These are phyloP conservation scores for Fraxinus latifolia DNA, from an alignment of 305 asterid genomes.

Conservation along the genomic window DNA sequence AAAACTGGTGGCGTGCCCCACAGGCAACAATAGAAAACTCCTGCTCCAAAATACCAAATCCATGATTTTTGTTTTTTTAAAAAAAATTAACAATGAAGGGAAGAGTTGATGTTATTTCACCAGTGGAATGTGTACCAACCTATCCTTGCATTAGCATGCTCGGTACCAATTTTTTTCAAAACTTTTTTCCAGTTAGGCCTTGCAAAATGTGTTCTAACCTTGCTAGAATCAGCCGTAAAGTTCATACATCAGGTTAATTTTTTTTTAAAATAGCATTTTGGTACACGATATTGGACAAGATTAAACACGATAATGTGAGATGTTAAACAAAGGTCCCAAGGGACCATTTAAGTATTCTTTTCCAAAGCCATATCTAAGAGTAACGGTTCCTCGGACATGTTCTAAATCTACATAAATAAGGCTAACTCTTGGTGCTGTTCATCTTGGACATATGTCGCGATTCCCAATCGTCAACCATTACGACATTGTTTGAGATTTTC, in stretches of 20 bases:
- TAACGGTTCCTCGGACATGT: too few relatives aligned
- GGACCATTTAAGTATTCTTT: neutral
- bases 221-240: neutral
- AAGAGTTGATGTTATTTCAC: neutral
- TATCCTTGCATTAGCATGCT: conserved; percentile 65
- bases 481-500: too few relatives aligned
- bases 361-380: too few relatives aligned
- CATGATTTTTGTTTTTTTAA: neutral
- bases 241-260: neutral
- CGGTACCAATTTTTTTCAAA: conserved; percentile 61
- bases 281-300: too few relatives aligned
- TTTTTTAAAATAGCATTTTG: too few relatives aligned
- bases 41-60: conserved; percentile 38
- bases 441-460: too few relatives aligned
- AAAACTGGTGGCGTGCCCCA: conserved; percentile 64
- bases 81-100: neutral
- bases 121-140: conserved; percentile 42
- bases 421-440: too few relatives aligned
- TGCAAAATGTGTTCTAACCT: too few relatives aligned
- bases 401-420: too few relatives aligned
- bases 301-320: too few relatives aligned
- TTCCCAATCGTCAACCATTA: too few relatives aligned
- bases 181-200: conserved; percentile 41
- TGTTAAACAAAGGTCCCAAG: neutral
- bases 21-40: conserved; percentile 72